Evolutionary conservation across 768 basidiomycete species (phyloP).

Genomic region (Boletus coccyginus): DNA sequence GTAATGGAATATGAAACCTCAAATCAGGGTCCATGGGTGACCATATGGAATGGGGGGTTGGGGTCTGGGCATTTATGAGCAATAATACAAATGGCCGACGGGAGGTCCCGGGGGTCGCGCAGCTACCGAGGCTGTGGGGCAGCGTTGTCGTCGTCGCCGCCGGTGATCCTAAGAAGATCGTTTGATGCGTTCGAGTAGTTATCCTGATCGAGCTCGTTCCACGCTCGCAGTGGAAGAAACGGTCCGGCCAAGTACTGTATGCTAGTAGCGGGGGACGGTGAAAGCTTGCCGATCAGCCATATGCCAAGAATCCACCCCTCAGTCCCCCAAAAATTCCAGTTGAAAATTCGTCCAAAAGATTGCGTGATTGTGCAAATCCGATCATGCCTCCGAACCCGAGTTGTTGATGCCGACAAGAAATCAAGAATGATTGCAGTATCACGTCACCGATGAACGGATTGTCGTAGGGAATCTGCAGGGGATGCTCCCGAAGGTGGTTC

Average conservation of each 20-base stretch:
- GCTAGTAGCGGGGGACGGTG: conserved; percentile 7
- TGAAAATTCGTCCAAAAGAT: conserved; percentile 29
- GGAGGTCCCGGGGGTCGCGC: conserved; percentile 8
- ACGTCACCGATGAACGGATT: conserved; percentile 33
- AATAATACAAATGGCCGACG: conserved; percentile 31
- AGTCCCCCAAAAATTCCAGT: conserved; percentile 19
- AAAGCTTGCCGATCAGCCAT: conserved; percentile 12
- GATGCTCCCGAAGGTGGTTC: conserved; percentile 37
- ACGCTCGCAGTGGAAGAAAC: conserved; percentile 20
- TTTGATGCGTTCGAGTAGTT: conserved; percentile 12
- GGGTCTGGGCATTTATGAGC: conserved; percentile 32
- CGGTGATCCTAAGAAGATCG: conserved; percentile 27
- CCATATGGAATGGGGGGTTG: conserved; percentile 15
- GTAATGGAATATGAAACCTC: conserved; percentile 20
- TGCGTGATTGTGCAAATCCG: conserved; percentile 23
- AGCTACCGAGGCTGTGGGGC: conserved; percentile 20
- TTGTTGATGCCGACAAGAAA: conserved; percentile 33
- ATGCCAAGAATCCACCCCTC: conserved; percentile 17
- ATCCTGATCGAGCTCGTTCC: conserved; percentile 22
- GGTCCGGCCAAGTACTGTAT: conserved; percentile 8
- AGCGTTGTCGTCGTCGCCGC: conserved; percentile 11
- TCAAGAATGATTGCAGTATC: conserved; percentile 11
- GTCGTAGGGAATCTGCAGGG: conserved; percentile 30
- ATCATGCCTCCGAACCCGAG: conserved; percentile 21
- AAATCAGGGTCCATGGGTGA: conserved; percentile 21